Percentiles rank a stretch among this genome's conserved stretches.
Evolutionary conservation across 345 rosid genomes (phyloP).

Genomic region (Barbarea vulgaris): DNA sequence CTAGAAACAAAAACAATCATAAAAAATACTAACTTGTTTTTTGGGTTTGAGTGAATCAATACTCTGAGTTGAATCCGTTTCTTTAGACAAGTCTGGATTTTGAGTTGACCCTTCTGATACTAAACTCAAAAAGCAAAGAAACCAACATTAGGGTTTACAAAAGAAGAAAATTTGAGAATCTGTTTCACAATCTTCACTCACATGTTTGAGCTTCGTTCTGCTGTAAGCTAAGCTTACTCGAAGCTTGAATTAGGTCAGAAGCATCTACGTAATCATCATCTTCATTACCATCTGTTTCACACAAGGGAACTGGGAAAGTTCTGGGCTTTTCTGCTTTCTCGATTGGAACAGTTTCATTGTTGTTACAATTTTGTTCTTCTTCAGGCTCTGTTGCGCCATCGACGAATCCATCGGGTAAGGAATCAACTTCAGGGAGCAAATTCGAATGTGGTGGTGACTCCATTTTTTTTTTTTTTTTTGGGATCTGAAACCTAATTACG

Average conservation of each 20-base stretch:
- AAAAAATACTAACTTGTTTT: slow-evolving; percentile 57
- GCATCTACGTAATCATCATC: slow-evolving; percentile 41
- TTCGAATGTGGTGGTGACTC: slow-evolving; percentile 54
- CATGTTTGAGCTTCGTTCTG: slow-evolving; percentile 36
- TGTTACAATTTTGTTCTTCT: slow-evolving; percentile 30
- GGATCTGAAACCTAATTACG: slow-evolving; percentile 14
- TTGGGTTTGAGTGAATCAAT: slow-evolving; percentile 51
- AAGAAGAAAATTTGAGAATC: no score
- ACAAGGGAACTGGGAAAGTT: slow-evolving; percentile 70
- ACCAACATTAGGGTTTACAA: slow-evolving; percentile 43
- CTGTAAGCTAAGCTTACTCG: slow-evolving; percentile 34
- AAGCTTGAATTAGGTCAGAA: slow-evolving; percentile 42
- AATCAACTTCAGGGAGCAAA: slow-evolving; percentile 88
- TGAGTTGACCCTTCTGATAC: slow-evolving; percentile 42
- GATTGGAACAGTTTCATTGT: slow-evolving; percentile 22
- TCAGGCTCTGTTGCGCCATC: slow-evolving; percentile 63
- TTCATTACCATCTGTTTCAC: slow-evolving; percentile 51
- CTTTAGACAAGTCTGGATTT: slow-evolving; percentile 45
- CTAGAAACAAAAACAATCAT: neutral
- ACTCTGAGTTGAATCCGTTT: slow-evolving; percentile 49
- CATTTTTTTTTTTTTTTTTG: slow-evolving; percentile 48
- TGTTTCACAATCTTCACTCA: no score
- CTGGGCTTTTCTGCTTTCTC: slow-evolving; percentile 56
- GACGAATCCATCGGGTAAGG: slow-evolving; percentile 93
- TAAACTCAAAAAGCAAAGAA: slow-evolving; percentile 12